phyloP scores from a whole-genome alignment of 2,329 filamentous ascomycete genomes.

The Stromatinia cepivora region DNA sequence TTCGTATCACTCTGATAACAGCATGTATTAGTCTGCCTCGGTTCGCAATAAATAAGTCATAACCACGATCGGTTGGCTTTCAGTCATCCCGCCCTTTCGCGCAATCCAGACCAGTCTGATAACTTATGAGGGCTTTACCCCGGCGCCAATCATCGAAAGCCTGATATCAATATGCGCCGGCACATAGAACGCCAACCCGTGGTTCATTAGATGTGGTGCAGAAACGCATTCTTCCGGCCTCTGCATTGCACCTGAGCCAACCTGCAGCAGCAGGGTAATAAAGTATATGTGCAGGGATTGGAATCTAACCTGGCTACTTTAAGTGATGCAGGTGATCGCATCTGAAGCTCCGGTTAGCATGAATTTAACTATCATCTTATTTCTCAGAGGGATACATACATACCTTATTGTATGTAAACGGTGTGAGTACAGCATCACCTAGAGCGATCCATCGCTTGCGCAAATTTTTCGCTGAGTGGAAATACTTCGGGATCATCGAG shows the following conservation, averaged over 20 bases:
- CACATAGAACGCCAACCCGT: neutral
- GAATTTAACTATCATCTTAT: neutral
- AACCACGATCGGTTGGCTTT: no score
- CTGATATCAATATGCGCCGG: neutral
- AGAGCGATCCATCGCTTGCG: neutral
- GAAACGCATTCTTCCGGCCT: no score
- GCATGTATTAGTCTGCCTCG: no score
- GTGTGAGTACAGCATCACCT: neutral
- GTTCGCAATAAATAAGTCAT: no score
- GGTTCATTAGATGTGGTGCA: no score
- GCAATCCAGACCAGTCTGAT: neutral
- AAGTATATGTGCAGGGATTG: no score
- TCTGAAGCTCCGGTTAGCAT: neutral
- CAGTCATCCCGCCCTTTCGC: neutral
- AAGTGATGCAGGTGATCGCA: neutral
- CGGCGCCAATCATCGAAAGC: neutral
- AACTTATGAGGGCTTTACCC: no score
- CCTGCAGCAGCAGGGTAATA: no score
- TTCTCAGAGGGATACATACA: neutral
- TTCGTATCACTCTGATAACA: neutral
- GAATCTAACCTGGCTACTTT: no score
- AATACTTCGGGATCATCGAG: neutral
- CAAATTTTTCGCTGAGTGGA: neutral
- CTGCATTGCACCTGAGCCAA: no score
- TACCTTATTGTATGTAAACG: neutral